These are phyloP conservation scores for Rhynchosporium graminicola DNA, from an alignment of 2,329 filamentous ascomycete species.

Conservation along the genomic window DNA sequence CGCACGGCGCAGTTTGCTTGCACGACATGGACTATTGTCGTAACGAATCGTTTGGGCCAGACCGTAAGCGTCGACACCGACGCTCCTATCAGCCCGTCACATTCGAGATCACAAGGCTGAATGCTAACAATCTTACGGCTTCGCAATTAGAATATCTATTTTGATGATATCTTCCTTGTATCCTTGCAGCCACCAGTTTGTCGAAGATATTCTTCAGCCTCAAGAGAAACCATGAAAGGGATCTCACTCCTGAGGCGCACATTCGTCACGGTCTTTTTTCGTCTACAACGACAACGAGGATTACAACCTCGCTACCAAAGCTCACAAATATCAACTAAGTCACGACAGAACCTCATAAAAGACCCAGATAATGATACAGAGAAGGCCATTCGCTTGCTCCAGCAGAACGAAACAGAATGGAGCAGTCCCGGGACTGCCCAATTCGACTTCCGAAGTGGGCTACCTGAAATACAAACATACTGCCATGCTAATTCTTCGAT, in stretches of 20 bases:
- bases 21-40: too few relatives aligned
- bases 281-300: too few relatives aligned
- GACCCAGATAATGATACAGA: neutral
- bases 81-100: too few relatives aligned
- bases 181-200: too few relatives aligned
- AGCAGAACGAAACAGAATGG: slow-evolving; percentile 8
- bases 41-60: too few relatives aligned
- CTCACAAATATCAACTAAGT: neutral
- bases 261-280: neutral
- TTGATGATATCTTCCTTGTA: too few relatives aligned
- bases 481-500: neutral
- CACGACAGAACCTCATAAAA: neutral
- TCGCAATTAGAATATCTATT: too few relatives aligned
- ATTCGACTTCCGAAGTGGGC: slow-evolving; percentile 22
- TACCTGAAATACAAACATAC: neutral
- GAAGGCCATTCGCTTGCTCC: neutral
- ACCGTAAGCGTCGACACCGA: too few relatives aligned
- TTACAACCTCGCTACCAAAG: neutral
- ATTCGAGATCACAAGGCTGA: too few relatives aligned
- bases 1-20: too few relatives aligned
- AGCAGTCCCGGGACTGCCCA: slow-evolving; percentile 12
- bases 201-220: too few relatives aligned
- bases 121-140: too few relatives aligned
- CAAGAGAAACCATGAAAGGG: neutral
- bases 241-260: neutral